Base-by-base conservation (phyloP, 495 filamentous ascomycete species). In the Filosporella fistucella region DNA sequence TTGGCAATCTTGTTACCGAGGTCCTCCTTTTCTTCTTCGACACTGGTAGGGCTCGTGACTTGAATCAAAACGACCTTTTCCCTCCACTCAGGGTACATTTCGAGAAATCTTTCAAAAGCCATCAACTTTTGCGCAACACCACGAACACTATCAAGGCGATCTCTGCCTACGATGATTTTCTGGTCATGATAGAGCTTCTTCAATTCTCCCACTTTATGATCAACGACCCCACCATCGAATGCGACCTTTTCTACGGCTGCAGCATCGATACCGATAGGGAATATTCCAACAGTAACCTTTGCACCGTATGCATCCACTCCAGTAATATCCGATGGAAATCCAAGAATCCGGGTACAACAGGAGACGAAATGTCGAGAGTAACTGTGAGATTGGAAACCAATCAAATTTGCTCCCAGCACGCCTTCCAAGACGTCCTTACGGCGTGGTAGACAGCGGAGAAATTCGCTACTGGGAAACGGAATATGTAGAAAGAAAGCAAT, bases 61-160 rank as follows among this genome's bases (percentile, higher is more conserved):
- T 96, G 91, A 56, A 96, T 88, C 22, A 96, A 69, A 11, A 95
- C 89, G n/a, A 95, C 90, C 73, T 89, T 86, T 25, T 88, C 87
- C 23, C 82, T 73, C 88, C 88, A 94, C 63, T 91, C 81, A 16
- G 89, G 91, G 55, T 89, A 91, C 48, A 78, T 68, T 55, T 94
- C 88, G 28, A 96, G 70, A 67, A 96, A 95, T 45, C 82, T 74
- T 68, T 95, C 88, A 58, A 95, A 96, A 2, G 89, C 89, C 70
- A 90, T 85, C 32, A 96, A 71, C 66, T 96, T 96, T 65, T 96
- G 91, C 22, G 86, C 80, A 1, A 96, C 89, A 51, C 91, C 91
- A 29, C 89, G 79, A 41, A 93, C 86, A 57, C 83, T 88, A 64
- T 96, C 91, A 43, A 96, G 66, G 2, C 91, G 84, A 62, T 96